phyloP scores from a whole-genome alignment of 164 flowering plant genomes.

The Dillenia turbinata region DNA sequence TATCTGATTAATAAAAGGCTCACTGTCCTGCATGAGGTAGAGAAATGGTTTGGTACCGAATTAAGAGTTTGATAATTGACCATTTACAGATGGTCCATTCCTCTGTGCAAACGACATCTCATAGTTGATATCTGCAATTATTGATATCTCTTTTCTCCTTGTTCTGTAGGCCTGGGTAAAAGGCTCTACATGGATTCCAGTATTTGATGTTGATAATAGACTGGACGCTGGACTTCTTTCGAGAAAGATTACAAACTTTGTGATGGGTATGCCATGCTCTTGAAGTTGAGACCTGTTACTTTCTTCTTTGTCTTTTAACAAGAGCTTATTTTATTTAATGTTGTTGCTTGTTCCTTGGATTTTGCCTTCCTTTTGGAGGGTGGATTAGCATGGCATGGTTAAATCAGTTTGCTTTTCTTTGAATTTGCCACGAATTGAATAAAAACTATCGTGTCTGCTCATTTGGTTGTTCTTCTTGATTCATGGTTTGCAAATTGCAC shows the following conservation, averaged over 20 bases:
- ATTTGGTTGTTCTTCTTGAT: no score
- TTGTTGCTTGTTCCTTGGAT: neutral
- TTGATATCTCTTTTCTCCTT: constrained; percentile 3
- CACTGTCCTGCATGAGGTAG: no score
- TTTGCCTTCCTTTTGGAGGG: neutral
- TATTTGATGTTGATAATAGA: constrained; percentile 66
- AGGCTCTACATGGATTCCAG: constrained; percentile 91
- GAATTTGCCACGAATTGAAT: no score
- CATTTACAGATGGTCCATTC: no score
- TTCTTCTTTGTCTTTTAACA: neutral
- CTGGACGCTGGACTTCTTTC: constrained; percentile 65
- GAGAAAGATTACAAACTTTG: constrained; percentile 61
- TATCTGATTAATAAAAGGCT: no score
- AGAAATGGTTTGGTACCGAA: no score
- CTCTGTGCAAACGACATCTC: neutral
- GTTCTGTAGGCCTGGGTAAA: constrained; percentile 86
- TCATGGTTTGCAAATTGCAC: no score
- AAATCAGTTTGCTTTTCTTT: no score
- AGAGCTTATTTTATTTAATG: neutral
- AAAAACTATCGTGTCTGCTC: no score
- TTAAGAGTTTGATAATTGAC: no score
- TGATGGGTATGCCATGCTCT: constrained; percentile 59
- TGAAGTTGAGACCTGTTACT: no score
- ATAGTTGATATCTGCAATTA: neutral
- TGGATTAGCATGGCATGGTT: neutral